Base-by-base conservation (phyloP, 2,329 filamentous ascomycete genomes). In the Knufia petricola region DNA sequence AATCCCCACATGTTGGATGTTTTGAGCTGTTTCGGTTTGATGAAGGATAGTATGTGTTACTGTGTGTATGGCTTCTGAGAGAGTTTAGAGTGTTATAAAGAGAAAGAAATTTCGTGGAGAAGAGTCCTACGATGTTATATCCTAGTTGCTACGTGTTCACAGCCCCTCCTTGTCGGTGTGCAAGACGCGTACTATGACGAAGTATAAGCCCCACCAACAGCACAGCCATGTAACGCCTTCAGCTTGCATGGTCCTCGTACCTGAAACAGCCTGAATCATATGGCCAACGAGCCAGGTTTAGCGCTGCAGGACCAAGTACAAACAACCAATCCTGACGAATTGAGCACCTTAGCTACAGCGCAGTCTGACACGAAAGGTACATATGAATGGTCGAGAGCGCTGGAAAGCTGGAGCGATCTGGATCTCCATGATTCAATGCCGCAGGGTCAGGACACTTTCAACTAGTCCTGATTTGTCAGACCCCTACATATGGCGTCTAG, bases 1-100 rank as follows among this genome's bases (percentile, higher is more conserved):
- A 50, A 54, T 6, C 15, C 32, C 4, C 7, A 36, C 32, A 36
- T 36, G 32, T 4, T 36, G 32, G 15, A 4, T 17, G n/a, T n/a
- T n/a, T n/a, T n/a, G n/a, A n/a, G n/a, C n/a, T n/a, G n/a, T n/a
- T n/a, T n/a, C n/a, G n/a, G n/a, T n/a, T n/a, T n/a, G n/a, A 36
- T 36, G 32, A 4, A 8, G 28, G 28, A 7, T 7, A 30, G 28
- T 30, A 30, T 30, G 7, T 13, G 7, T 30, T 30, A 13, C 13
- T 7, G 28, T 30, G 28, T 13, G 28, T 30, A 13, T 30, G 28
- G 28, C n/a, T n/a, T n/a, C n/a, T n/a, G n/a, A n/a, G n/a, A n/a
- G n/a, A n/a, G n/a, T n/a, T n/a, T n/a, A n/a, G n/a, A n/a, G n/a
- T n/a, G n/a, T n/a, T n/a, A n/a, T n/a, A 28, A 6, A 28, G 26